Evolutionary conservation across 2,329 filamentous ascomycete genomes (phyloP).

Genomic region (Xylaria hypoxylon): DNA sequence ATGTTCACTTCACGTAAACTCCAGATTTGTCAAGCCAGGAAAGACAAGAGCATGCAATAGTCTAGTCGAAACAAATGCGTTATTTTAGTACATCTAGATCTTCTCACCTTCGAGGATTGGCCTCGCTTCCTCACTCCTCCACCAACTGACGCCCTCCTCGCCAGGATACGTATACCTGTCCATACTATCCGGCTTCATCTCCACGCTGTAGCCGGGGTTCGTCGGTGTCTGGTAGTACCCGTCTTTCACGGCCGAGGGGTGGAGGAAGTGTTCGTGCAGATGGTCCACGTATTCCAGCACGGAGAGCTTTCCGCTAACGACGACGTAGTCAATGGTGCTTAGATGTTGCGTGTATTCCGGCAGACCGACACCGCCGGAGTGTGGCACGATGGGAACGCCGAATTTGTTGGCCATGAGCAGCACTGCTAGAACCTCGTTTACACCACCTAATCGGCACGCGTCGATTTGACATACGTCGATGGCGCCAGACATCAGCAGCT

Average conservation of each 20-base stretch:
- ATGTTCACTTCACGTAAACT: background rate
- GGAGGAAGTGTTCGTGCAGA: conserved; percentile 90
- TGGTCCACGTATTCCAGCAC: conserved; percentile 94
- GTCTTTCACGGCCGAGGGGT: conserved; percentile 82
- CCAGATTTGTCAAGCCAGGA: background rate
- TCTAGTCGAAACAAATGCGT: conserved; percentile 8
- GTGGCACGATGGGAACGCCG: conserved; percentile 84
- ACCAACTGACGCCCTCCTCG: conserved; percentile 83
- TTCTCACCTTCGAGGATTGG: conserved; percentile 74
- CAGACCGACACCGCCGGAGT: conserved; percentile 88
- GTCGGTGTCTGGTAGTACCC: conserved; percentile 89
- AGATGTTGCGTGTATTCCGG: conserved; percentile 95
- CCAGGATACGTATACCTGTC: conserved; percentile 82
- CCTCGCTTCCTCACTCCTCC: conserved; percentile 83
- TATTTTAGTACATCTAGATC: conserved; percentile 53
- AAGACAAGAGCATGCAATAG: background rate
- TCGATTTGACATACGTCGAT: conserved; percentile 93
- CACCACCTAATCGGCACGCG: conserved; percentile 87
- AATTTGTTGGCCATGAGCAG: conserved; percentile 85
- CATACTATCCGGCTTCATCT: conserved; percentile 94
- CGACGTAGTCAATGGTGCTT: conserved; percentile 92
- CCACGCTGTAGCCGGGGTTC: conserved; percentile 87
- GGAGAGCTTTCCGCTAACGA: conserved; percentile 82
- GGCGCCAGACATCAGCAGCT: conserved; percentile 81
- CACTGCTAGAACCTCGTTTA: conserved; percentile 93